Evolutionary conservation across 495 filamentous ascomycete species (phyloP).

Genomic region (Zalerion maritima): DNA sequence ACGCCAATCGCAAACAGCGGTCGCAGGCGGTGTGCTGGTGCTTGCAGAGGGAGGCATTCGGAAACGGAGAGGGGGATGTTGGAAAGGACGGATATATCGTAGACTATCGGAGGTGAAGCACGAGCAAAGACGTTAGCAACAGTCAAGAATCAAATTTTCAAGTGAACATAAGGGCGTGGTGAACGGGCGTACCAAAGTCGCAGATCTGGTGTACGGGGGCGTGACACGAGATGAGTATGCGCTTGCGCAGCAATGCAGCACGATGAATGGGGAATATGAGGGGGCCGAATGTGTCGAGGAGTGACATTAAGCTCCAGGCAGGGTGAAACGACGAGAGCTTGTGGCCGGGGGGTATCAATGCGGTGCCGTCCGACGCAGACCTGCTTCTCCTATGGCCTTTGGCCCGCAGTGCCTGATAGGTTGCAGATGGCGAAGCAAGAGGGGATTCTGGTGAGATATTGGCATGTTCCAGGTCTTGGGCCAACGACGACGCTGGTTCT

Average conservation of each 20-base stretch:
- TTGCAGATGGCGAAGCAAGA: slow-evolving; percentile 33
- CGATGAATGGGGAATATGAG: slow-evolving; percentile 81
- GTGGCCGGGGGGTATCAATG: slow-evolving; percentile 52
- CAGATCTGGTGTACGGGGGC: slow-evolving; percentile 75
- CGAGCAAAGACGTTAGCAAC: slow-evolving; percentile 2
- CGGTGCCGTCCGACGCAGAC: slow-evolving; percentile 44
- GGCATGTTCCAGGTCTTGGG: slow-evolving; percentile 17
- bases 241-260: slow-evolving; percentile 74
- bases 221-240: slow-evolving; percentile 70
- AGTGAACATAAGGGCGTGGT: slow-evolving; percentile 4
- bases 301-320: slow-evolving; percentile 59
- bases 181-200: slow-evolving; percentile 57
- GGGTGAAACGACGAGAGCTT: slow-evolving; percentile 68
- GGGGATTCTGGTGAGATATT: slow-evolving; percentile 40
- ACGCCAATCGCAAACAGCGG: slow-evolving; percentile 84
- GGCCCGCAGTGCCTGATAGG: slow-evolving; percentile 16
- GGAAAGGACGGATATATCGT: slow-evolving; percentile 82
- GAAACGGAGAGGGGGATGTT: slow-evolving; percentile 52
- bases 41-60: slow-evolving; percentile 46
- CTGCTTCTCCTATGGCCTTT: slow-evolving; percentile 37
- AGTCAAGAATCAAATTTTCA: not conserved
- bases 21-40: slow-evolving; percentile 50
- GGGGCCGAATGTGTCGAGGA: slow-evolving; percentile 75
- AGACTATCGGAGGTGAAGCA: slow-evolving; percentile 45
- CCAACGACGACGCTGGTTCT: slow-evolving; percentile 24